Percentiles rank a stretch among this genome's conserved stretches.
Conservation (phyloP, 768 basidiomycete species). For the Leucocoprinus birnbaumii region DNA sequence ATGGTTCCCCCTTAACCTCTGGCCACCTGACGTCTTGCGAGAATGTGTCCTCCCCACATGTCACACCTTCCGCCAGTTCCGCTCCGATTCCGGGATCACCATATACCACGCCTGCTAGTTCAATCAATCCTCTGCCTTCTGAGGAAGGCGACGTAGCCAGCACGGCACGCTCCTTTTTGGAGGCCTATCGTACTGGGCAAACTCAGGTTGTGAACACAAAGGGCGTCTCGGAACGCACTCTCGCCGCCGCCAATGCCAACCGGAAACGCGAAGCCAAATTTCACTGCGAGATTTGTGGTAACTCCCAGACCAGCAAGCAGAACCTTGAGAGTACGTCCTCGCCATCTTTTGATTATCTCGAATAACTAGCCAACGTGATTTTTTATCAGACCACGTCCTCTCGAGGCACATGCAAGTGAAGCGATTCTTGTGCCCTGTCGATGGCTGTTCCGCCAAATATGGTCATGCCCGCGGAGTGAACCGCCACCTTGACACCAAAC, state of each 20-base stretch:
- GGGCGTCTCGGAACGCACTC: conserved; percentile 9
- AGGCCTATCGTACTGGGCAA: neutral
- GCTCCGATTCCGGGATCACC: neutral
- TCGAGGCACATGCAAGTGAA: conserved; percentile 8
- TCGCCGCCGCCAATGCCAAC: conserved; percentile 4
- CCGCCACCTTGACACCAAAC: conserved; percentile 10
- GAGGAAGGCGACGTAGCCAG: neutral
- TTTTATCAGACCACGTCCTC: conserved; percentile 1
- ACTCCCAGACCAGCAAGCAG: conserved; percentile 12
- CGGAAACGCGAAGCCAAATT: conserved; percentile 9
- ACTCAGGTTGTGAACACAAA: neutral
- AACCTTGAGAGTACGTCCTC: conserved; percentile 8
- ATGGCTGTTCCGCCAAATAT: conserved; percentile 3
- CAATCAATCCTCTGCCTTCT: neutral
- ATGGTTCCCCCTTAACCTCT: no score
- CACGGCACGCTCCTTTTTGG: neutral
- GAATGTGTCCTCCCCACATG: neutral
- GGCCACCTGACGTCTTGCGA: no score
- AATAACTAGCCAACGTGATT: neutral
- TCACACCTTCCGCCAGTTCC: neutral
- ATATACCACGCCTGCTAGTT: neutral
- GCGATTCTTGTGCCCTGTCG: conserved; percentile 2
- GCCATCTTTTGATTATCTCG: neutral
- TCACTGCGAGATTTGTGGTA: neutral
- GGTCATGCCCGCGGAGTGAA: conserved; percentile 10